phyloP scores from a whole-genome alignment of 2,329 filamentous ascomycete species.

The Tolypocladium amazonense region DNA sequence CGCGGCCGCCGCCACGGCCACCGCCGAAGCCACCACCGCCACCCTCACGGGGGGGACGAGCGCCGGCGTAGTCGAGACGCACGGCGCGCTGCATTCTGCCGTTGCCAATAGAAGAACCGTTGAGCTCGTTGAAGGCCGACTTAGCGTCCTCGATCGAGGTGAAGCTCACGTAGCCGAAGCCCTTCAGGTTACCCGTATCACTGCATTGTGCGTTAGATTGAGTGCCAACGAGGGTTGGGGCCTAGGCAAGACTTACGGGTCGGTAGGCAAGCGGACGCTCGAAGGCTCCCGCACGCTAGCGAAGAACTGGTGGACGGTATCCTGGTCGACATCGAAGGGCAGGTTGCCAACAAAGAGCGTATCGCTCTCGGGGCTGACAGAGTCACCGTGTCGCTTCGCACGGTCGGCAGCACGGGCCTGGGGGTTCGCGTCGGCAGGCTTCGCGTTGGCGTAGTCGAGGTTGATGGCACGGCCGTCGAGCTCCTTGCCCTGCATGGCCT shows the following conservation, averaged over 20 bases:
- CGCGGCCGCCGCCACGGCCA: slow-evolving; percentile 40
- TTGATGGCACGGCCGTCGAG: slow-evolving; percentile 67
- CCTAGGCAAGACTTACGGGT: slow-evolving; percentile 43
- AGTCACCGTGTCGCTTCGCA: slow-evolving; percentile 65
- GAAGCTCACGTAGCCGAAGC: slow-evolving; percentile 87
- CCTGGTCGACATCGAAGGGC: slow-evolving; percentile 72
- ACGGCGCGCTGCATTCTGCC: slow-evolving; percentile 64
- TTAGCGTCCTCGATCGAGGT: slow-evolving; percentile 73
- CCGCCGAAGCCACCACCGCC: slow-evolving; percentile 38
- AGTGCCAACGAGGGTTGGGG: neutral
- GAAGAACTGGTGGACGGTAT: slow-evolving; percentile 65
- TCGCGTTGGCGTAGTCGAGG: slow-evolving; percentile 66
- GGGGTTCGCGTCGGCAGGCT: slow-evolving; percentile 42
- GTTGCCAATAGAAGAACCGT: slow-evolving; percentile 51
- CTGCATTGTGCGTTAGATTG: slow-evolving; percentile 22
- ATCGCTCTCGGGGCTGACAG: slow-evolving; percentile 66
- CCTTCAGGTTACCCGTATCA: slow-evolving; percentile 77
- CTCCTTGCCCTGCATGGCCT: slow-evolving; percentile 63
- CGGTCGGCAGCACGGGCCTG: slow-evolving; percentile 52
- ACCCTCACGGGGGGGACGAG: slow-evolving; percentile 51
- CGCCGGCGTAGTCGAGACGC: slow-evolving; percentile 72
- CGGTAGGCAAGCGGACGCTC: slow-evolving; percentile 79
- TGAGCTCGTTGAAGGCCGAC: slow-evolving; percentile 57
- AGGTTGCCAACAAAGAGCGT: slow-evolving; percentile 91
- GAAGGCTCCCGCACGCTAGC: slow-evolving; percentile 58